Evolutionary conservation across 2,329 filamentous ascomycete species (phyloP).

Genomic region (Harringtonia lauricola): DNA sequence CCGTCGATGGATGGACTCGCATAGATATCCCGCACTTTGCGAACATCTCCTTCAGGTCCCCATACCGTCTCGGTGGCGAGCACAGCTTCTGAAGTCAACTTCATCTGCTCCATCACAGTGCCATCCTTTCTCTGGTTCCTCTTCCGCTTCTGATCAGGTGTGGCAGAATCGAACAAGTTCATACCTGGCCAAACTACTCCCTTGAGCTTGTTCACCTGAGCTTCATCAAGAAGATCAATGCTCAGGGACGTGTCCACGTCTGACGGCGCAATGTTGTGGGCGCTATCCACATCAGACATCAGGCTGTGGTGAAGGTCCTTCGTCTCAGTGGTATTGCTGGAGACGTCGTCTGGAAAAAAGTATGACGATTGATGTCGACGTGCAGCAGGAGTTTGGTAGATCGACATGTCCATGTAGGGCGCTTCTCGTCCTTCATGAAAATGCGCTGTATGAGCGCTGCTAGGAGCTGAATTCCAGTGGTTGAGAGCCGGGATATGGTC

Average conservation of each 20-base stretch:
- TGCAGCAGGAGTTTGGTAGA: conserved; percentile 14
- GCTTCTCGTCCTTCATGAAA: conserved; percentile 7
- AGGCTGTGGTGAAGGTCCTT: conserved; percentile 13
- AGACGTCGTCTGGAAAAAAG: conserved; percentile 1
- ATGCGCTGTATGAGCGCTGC: not conserved
- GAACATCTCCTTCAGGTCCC: conserved; percentile 36
- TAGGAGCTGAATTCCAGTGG: conserved; percentile 12
- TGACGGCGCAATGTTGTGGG: conserved; percentile 15
- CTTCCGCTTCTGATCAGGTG: conserved; percentile 59
- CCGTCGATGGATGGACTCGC: conserved; percentile 43
- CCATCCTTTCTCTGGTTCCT: conserved; percentile 69
- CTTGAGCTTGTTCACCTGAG: conserved; percentile 45
- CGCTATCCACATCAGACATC: conserved; percentile 17
- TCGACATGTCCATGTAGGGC: conserved; percentile 7
- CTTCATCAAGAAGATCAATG: conserved; percentile 11
- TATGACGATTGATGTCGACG: conserved; percentile 10
- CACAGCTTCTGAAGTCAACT: conserved; percentile 51
- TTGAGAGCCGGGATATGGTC: conserved; percentile 3
- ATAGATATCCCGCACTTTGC: conserved; percentile 46
- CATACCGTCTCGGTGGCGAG: conserved; percentile 56
- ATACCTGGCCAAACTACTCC: conserved; percentile 68
- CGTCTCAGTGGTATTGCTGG: not conserved
- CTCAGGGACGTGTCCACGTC: conserved; percentile 12
- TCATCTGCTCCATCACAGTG: conserved; percentile 58
- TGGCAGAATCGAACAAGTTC: conserved; percentile 72